Evolutionary conservation across 2,329 filamentous ascomycete species (phyloP).

Genomic region (Ophiostoma himal-ulmi): DNA sequence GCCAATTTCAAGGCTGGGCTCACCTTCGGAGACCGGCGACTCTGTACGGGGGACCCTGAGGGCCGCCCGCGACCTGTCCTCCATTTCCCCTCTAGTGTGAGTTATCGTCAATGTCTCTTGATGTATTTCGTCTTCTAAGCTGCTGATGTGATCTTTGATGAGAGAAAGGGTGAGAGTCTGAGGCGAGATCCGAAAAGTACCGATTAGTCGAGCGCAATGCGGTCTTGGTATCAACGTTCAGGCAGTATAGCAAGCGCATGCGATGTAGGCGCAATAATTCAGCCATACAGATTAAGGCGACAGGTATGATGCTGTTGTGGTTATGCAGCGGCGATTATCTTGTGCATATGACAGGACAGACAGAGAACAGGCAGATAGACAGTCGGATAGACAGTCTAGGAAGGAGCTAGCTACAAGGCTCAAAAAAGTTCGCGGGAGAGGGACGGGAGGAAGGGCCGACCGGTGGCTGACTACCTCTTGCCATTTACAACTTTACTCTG

Average conservation of each 20-base stretch:
- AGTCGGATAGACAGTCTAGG: neutral
- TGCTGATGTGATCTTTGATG: neutral
- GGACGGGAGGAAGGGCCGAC: neutral
- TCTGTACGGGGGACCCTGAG: constrained; percentile 16
- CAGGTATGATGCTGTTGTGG: neutral
- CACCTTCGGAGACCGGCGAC: constrained; percentile 10
- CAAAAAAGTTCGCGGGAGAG: neutral
- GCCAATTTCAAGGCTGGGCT: neutral
- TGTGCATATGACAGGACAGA: neutral
- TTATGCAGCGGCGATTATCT: neutral
- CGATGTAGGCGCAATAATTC: neutral
- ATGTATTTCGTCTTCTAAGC: neutral
- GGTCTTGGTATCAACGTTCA: neutral
- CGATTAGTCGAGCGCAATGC: neutral
- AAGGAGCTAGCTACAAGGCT: neutral
- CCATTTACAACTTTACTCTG: neutral
- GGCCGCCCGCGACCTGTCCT: constrained; percentile 19
- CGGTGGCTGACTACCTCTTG: neutral
- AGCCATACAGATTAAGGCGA: neutral
- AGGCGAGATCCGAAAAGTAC: neutral
- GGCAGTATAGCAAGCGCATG: neutral
- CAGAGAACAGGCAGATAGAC: neutral
- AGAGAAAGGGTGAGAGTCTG: neutral
- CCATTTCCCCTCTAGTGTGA: constrained; percentile 9
- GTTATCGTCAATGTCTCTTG: neutral